These are phyloP conservation scores for Schizophyllum amplum DNA, from an alignment of 1,284 basidiomycete genomes.

Conservation along the genomic window DNA sequence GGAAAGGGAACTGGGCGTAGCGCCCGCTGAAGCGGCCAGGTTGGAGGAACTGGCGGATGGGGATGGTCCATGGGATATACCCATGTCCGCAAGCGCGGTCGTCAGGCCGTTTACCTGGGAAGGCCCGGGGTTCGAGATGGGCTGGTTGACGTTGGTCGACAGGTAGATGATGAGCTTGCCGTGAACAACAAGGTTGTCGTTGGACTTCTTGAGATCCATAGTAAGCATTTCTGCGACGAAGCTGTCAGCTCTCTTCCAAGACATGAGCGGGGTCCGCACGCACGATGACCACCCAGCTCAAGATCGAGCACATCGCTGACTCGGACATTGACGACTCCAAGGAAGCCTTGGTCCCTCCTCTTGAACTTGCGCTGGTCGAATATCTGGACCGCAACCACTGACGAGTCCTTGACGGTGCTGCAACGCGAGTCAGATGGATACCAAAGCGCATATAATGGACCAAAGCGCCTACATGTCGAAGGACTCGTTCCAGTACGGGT, in stretches of 20 bases:
- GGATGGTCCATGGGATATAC: conserved; percentile 38
- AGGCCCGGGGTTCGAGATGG: conserved; percentile 70
- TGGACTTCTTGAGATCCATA: conserved; percentile 83
- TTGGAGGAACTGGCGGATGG: conserved; percentile 45
- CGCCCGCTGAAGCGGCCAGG: conserved; percentile 20
- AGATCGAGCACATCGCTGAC: conserved; percentile 88
- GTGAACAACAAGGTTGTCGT: conserved; percentile 83
- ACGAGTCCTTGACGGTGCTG: conserved; percentile 85
- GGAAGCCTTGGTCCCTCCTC: conserved; percentile 88
- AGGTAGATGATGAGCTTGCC: conserved; percentile 88
- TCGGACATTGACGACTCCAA: conserved; percentile 89
- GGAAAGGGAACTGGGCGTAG: conserved; percentile 33
- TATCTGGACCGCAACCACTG: conserved; percentile 89
- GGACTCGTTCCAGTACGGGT: conserved; percentile 92
- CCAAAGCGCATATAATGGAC: background rate
- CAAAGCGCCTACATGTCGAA: conserved; percentile 66
- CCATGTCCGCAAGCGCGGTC: conserved; percentile 50
- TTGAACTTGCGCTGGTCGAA: conserved; percentile 98
- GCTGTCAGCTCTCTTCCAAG: conserved; percentile 7
- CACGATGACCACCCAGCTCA: conserved; percentile 84
- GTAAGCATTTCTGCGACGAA: conserved; percentile 73
- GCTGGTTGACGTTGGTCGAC: conserved; percentile 73
- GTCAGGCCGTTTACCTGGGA: conserved; percentile 50
- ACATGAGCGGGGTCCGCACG: conserved; percentile 19
- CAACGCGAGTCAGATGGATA: conserved; percentile 12